Percentiles rank a stretch among this genome's conserved stretches.
Evolutionary conservation across 2,329 filamentous ascomycete species (phyloP).

Genomic region (Xylariaceae sp.): DNA sequence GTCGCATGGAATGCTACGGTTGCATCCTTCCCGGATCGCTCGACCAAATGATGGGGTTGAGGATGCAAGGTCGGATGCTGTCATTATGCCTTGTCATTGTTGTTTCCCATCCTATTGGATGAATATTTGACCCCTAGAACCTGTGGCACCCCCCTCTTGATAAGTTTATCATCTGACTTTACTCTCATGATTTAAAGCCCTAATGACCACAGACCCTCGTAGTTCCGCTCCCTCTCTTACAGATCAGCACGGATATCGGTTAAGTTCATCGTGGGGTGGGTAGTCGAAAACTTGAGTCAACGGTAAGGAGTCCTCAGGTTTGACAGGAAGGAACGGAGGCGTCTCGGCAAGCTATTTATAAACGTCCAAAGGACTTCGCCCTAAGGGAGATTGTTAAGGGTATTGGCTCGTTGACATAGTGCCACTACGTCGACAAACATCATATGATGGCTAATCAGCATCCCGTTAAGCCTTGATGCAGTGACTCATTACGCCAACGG

Average conservation of each 20-base stretch:
- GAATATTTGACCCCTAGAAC: no score
- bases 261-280: constrained; percentile 9
- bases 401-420: background rate
- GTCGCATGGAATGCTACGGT: no score
- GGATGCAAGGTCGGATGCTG: no score
- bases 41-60: no score
- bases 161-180: no score
- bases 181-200: no score
- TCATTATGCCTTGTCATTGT: no score
- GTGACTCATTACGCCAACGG: constrained; percentile 14
- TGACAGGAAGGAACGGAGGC: constrained; percentile 13
- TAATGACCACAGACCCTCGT: no score
- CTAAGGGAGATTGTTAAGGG: constrained; percentile 2
- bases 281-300: constrained; percentile 7
- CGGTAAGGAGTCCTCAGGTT: constrained; percentile 4
- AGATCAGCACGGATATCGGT: background rate
- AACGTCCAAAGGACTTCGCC: constrained; percentile 1
- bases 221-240: no score
- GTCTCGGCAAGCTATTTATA: constrained; percentile 21
- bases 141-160: no score
- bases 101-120: no score
- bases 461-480: constrained; percentile 11
- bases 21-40: no score
- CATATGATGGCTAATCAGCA: constrained; percentile 30
- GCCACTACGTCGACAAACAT: constrained; percentile 21